Conservation (phyloP, 2,329 filamentous ascomycete genomes). For the Fonsecaea erecta region DNA sequence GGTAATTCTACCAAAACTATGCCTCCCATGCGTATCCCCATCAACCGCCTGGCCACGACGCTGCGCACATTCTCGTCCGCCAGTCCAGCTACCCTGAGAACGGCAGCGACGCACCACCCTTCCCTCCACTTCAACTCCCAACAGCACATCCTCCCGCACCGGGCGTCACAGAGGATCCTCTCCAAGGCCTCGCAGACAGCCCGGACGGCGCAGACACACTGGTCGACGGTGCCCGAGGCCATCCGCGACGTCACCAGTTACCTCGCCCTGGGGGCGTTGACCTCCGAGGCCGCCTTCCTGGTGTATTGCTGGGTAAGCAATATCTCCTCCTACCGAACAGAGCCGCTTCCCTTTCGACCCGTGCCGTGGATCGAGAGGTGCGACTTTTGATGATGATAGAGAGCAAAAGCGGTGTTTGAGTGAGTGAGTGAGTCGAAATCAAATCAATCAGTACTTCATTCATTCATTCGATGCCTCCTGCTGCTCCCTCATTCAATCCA, state of each 20-base stretch:
- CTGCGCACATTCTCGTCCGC: slow-evolving; percentile 20
- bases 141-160: slow-evolving; percentile 24
- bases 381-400: slow-evolving; percentile 24
- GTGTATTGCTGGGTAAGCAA: slow-evolving; percentile 36
- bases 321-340: slow-evolving; percentile 29
- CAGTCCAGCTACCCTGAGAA: neutral
- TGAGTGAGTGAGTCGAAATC: no score
- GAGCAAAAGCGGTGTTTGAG: no score
- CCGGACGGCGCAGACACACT: slow-evolving; percentile 5
- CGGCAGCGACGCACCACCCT: neutral
- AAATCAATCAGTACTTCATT: no score
- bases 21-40: slow-evolving; percentile 27
- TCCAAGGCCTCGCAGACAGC: slow-evolving; percentile 25
- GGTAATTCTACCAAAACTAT: slow-evolving; percentile 8
- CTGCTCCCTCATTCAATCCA: no score
- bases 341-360: slow-evolving; percentile 23
- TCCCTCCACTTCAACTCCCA: slow-evolving; percentile 12
- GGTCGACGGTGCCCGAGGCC: slow-evolving; percentile 15
- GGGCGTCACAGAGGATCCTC: slow-evolving; percentile 29
- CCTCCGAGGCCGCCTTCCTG: slow-evolving; percentile 30
- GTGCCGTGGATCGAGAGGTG: slow-evolving; percentile 30
- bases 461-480: no score
- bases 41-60: slow-evolving; percentile 19
- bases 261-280: slow-evolving; percentile 28
- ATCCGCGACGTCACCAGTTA: slow-evolving; percentile 31